Conservation (phyloP, 192 early-diverging fungal species). For the Linnemannia hyalina region DNA sequence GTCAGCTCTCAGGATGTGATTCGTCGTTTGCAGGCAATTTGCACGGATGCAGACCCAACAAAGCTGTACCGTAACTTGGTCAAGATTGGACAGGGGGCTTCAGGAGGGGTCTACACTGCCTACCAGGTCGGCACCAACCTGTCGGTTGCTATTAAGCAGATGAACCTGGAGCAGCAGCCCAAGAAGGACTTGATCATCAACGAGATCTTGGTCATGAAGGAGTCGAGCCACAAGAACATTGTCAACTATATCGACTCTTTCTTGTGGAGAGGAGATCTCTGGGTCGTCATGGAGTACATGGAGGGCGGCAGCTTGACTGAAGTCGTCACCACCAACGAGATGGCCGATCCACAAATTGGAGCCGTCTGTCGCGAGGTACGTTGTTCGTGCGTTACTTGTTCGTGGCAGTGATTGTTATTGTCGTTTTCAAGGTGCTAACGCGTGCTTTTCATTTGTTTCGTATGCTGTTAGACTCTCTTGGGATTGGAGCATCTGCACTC, state of each 20-base stretch:
- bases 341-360: conserved; percentile 87
- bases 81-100: conserved; percentile 95
- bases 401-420: neutral
- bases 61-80: conserved; percentile 85
- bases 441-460: neutral
- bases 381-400: conserved; percentile 7
- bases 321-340: conserved; percentile 80
- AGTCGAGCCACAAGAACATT: conserved; percentile 84
- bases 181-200: conserved; percentile 98
- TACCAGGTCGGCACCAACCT: conserved; percentile 73
- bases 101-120: conserved; percentile 93
- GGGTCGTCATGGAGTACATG: conserved; percentile 96
- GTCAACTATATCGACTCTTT: conserved; percentile 89
- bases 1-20: conserved; percentile 80
- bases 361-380: conserved; percentile 79
- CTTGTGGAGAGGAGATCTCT: conserved; percentile 81
- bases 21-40: conserved; percentile 84
- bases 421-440: neutral
- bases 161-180: conserved; percentile 95
- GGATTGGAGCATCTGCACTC: conserved; percentile 82
- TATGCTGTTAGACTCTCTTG: conserved; percentile 67
- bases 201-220: conserved; percentile 91
- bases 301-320: conserved; percentile 91
- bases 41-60: conserved; percentile 90
- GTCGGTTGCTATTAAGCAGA: conserved; percentile 95